A percentile compares a stretch with the other conserved stretches of the same genome.
These are phyloP conservation scores for Xylaria sp. DNA, from an alignment of 495 filamentous ascomycete species.

Conservation along the genomic window DNA sequence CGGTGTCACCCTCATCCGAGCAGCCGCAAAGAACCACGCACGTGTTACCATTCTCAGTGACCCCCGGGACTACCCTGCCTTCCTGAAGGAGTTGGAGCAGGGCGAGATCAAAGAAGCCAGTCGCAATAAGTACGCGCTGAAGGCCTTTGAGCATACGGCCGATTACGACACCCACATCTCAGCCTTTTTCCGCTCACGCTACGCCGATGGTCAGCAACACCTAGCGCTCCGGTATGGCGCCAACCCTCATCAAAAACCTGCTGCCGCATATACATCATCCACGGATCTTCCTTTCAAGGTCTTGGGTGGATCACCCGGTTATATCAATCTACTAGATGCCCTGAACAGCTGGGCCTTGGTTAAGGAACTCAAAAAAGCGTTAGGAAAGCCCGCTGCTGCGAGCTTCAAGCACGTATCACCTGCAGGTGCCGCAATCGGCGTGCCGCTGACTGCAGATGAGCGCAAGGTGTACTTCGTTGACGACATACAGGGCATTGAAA, in stretches of 20 bases:
- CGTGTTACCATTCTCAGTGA: constrained; percentile 95
- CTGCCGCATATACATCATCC: constrained; percentile 77
- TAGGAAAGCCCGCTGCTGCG: constrained; percentile 88
- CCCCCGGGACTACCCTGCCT: constrained; percentile 90
- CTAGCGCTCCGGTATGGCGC: constrained; percentile 88
- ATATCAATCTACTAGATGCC: constrained; percentile 96
- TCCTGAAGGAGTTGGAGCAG: constrained; percentile 85
- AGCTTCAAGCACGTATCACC: constrained; percentile 99
- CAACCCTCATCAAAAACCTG: constrained; percentile 98
- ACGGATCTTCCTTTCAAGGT: constrained; percentile 92
- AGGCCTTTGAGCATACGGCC: constrained; percentile 98
- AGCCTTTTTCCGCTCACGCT: constrained; percentile 96
- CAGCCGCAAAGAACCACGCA: constrained; percentile 95
- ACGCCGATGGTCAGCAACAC: constrained; percentile 86
- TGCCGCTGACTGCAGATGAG: constrained; percentile 83
- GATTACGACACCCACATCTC: constrained; percentile 95
- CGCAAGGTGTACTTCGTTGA: constrained; percentile 98
- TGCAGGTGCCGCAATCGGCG: constrained; percentile 91
- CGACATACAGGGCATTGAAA: constrained; percentile 86
- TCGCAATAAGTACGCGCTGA: constrained; percentile 87
- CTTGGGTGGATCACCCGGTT: constrained; percentile 89
- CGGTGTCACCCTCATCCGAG: constrained; percentile 93
- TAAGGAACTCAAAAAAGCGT: constrained; percentile 90
- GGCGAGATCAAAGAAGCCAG: constrained; percentile 84
- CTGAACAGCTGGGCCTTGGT: constrained; percentile 97